Percentiles rank a stretch among this genome's conserved stretches.
Conservation (phyloP, 228 moss, liverwort and hornwort genomes). For the Sphagnum fallax region DNA sequence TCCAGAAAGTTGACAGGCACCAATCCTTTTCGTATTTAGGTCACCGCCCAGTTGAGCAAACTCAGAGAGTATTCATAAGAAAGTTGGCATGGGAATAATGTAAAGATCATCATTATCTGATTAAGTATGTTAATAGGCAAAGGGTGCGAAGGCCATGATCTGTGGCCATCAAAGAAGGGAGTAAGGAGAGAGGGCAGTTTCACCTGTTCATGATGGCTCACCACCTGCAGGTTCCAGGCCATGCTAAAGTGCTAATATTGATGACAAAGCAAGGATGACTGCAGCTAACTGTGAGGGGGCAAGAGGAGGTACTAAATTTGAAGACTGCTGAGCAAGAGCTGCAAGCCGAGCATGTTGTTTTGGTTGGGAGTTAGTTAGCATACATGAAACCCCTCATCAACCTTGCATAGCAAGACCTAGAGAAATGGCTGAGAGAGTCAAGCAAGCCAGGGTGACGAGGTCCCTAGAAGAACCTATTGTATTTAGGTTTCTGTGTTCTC, state of each 20-base stretch:
- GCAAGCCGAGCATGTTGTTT: slow-evolving; percentile 90
- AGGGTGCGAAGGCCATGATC: too few relatives aligned
- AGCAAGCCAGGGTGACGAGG: slow-evolving; percentile 79
- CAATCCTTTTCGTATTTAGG: too few relatives aligned
- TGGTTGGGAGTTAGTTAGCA: slow-evolving; percentile 90
- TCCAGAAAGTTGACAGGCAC: too few relatives aligned
- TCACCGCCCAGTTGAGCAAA: too few relatives aligned
- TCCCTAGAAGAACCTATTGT: slow-evolving; percentile 37
- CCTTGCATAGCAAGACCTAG: slow-evolving; percentile 82
- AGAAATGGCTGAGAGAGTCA: slow-evolving; percentile 85
- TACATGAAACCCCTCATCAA: slow-evolving; percentile 80
- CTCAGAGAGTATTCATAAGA: too few relatives aligned
- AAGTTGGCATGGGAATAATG: too few relatives aligned
- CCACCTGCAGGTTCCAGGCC: slow-evolving; percentile 69
- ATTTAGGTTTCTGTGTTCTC: slow-evolving; percentile 2
- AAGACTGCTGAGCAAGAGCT: slow-evolving; percentile 73
- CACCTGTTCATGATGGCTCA: slow-evolving; percentile 75
- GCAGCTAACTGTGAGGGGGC: slow-evolving; percentile 62
- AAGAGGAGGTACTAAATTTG: slow-evolving; percentile 38
- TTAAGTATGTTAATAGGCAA: too few relatives aligned
- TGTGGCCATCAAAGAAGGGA: slow-evolving; percentile 42
- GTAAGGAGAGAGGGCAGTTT: slow-evolving; percentile 66
- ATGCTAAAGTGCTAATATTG: slow-evolving; percentile 82
- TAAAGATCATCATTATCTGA: too few relatives aligned
- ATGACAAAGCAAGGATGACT: slow-evolving; percentile 83